A percentile compares a stretch with the other conserved stretches of the same genome.
Evolutionary conservation across 208 protist genomes (phyloP).

Genomic region (Strigomonas culicis): DNA sequence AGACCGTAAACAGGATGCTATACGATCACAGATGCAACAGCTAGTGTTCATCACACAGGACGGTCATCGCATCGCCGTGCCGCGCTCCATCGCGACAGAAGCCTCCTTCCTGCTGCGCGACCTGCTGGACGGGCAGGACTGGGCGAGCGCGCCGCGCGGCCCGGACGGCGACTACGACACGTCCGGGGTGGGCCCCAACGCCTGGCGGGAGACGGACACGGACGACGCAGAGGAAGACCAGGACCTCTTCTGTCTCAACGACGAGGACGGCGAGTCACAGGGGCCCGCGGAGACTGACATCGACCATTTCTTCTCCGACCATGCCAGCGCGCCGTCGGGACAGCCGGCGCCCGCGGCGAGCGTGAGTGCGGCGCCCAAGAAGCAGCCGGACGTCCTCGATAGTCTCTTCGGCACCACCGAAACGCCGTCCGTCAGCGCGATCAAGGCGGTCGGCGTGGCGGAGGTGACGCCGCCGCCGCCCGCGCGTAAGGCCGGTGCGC

Average conservation of each 20-base stretch:
- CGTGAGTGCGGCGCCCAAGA: not conserved
- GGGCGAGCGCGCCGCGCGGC: not conserved
- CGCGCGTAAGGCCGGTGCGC: not conserved
- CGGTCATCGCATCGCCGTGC: constrained; percentile 49
- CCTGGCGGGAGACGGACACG: too few relatives aligned
- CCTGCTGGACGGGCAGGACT: constrained; percentile 50
- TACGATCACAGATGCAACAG: too few relatives aligned
- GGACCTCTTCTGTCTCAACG: not conserved
- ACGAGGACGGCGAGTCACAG: not conserved
- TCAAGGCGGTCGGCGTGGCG: too few relatives aligned
- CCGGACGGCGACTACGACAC: too few relatives aligned
- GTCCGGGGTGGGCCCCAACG: too few relatives aligned
- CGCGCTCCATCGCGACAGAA: constrained; percentile 64
- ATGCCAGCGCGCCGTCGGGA: constrained; percentile 3
- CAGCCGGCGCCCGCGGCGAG: not conserved
- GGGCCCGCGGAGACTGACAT: not conserved
- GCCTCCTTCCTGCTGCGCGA: constrained; percentile 74
- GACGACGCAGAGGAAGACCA: not conserved
- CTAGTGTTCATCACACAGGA: constrained; percentile 70
- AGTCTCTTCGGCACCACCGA: too few relatives aligned
- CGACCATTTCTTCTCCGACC: constrained; percentile 26
- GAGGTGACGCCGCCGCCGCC: not conserved
- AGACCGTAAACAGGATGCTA: too few relatives aligned
- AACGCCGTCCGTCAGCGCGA: too few relatives aligned
- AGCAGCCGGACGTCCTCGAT: not conserved